Evolutionary conservation across 495 filamentous ascomycete species (phyloP).

Genomic region (Neurospora tetraspora): DNA sequence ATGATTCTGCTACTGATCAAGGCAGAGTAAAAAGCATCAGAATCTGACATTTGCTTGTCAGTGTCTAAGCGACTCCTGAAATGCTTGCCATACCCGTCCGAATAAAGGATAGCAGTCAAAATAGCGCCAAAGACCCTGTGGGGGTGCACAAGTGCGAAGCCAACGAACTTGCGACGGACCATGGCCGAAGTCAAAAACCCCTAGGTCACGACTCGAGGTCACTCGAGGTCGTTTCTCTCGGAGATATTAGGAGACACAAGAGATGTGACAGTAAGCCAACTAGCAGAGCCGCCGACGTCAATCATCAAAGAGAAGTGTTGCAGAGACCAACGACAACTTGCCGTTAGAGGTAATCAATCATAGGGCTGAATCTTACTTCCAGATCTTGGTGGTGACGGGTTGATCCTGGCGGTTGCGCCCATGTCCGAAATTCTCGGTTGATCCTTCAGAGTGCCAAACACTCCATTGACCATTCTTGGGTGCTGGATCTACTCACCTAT

Average conservation of each 20-base stretch:
- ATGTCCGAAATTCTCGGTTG: background rate
- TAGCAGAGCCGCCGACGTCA: background rate
- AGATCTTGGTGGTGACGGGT: background rate
- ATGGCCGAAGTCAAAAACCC: background rate
- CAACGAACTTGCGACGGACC: background rate
- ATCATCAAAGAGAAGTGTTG: background rate
- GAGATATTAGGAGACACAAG: background rate
- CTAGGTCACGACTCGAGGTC: background rate
- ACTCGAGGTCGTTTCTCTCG: background rate
- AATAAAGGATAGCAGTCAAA: background rate
- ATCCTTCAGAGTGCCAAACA: background rate
- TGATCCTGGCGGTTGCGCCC: background rate
- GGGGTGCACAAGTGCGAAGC: background rate
- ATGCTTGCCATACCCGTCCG: background rate
- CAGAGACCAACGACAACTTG: background rate
- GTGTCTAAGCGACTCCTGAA: background rate
- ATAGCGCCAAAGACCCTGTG: background rate
- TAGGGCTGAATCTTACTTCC: background rate
- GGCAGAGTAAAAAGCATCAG: too few species aligned
- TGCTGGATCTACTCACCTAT: background rate
- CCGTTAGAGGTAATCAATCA: background rate
- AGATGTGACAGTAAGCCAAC: background rate
- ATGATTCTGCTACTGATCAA: background rate
- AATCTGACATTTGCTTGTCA: too few species aligned
- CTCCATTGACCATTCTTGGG: background rate